These are phyloP conservation scores for Arthrinium puccinioides DNA, from an alignment of 2,329 filamentous ascomycete species.

Conservation along the genomic window DNA sequence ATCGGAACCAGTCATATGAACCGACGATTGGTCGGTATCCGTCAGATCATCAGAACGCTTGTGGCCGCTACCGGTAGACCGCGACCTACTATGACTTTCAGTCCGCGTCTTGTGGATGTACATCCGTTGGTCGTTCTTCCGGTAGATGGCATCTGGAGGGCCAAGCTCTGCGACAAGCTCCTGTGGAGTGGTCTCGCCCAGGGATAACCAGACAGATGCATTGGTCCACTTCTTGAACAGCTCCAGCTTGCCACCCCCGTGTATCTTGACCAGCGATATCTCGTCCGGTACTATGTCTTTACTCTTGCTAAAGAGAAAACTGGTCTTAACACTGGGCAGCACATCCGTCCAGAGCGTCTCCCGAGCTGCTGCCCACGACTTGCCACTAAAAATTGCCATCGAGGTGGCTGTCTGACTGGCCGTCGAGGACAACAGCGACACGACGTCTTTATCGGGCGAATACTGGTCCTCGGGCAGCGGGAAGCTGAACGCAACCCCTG, in stretches of 20 bases:
- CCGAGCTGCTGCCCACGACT: slow-evolving; percentile 83
- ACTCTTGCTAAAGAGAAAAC: slow-evolving; percentile 59
- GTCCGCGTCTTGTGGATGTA: slow-evolving; percentile 68
- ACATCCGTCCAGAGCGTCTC: slow-evolving; percentile 67
- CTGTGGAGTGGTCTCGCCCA: slow-evolving; percentile 87
- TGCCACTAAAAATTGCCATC: slow-evolving; percentile 86
- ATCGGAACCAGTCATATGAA: slow-evolving; percentile 58
- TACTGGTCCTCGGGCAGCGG: slow-evolving; percentile 68
- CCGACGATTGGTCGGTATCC: slow-evolving; percentile 70
- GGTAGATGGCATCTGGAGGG: slow-evolving; percentile 88
- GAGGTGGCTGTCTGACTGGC: slow-evolving; percentile 70
- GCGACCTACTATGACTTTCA: slow-evolving; percentile 41
- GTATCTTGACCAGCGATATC: slow-evolving; percentile 70
- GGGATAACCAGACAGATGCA: slow-evolving; percentile 59
- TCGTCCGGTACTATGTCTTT: slow-evolving; percentile 84
- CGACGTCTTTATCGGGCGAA: slow-evolving; percentile 71
- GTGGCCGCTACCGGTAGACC: slow-evolving; percentile 36
- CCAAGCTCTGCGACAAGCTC: slow-evolving; percentile 86
- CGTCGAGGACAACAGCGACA: slow-evolving; percentile 74
- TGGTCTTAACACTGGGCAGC: slow-evolving; percentile 67
- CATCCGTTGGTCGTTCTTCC: slow-evolving; percentile 82
- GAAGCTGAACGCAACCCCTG: slow-evolving; percentile 90
- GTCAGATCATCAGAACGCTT: slow-evolving; percentile 49
- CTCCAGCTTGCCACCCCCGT: slow-evolving; percentile 73
- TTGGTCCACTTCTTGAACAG: slow-evolving; percentile 65